Evolutionary conservation across 1,284 basidiomycete species (phyloP).

Genomic region (Coriolopsis trogii): DNA sequence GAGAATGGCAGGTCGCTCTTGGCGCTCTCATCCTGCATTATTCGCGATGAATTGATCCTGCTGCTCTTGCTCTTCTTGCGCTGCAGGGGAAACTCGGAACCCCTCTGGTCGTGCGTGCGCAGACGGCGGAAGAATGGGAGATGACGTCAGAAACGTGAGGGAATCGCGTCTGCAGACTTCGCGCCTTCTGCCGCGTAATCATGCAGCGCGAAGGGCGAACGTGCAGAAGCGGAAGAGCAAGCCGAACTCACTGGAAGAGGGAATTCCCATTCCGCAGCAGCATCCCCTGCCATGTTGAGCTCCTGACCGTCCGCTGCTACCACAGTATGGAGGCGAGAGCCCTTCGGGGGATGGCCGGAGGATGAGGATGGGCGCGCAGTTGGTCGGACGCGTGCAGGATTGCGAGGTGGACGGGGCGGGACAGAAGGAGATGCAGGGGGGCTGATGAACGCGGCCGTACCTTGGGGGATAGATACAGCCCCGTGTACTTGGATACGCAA

Average conservation of each 20-base stretch:
- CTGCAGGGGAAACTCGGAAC: slow-evolving; percentile 25
- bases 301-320: slow-evolving; percentile 4
- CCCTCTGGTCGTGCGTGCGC: slow-evolving; percentile 16
- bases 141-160: slow-evolving; percentile 13
- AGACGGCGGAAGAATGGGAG: not conserved
- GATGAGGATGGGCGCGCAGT: slow-evolving; percentile 16
- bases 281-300: slow-evolving; percentile 2
- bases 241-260: slow-evolving; percentile 19
- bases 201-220: not conserved
- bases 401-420: slow-evolving; percentile 26
- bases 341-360: slow-evolving; percentile 5
- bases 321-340: not conserved
- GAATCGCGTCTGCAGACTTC: too few relatives aligned
- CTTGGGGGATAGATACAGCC: too few relatives aligned
- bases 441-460: slow-evolving; percentile 2
- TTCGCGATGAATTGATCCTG: slow-evolving; percentile 8
- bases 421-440: slow-evolving; percentile 5
- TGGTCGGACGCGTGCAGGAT: slow-evolving; percentile 24
- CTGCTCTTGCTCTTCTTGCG: slow-evolving; percentile 29
- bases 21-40: slow-evolving; percentile 20
- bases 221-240: not conserved
- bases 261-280: slow-evolving; percentile 21
- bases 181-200: not conserved
- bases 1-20: slow-evolving; percentile 42
- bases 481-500: not conserved